Percentiles rank a stretch among this genome's conserved stretches.
phyloP scores from a whole-genome alignment of 805 yeast species.

The Hyphopichia homilentoma region DNA sequence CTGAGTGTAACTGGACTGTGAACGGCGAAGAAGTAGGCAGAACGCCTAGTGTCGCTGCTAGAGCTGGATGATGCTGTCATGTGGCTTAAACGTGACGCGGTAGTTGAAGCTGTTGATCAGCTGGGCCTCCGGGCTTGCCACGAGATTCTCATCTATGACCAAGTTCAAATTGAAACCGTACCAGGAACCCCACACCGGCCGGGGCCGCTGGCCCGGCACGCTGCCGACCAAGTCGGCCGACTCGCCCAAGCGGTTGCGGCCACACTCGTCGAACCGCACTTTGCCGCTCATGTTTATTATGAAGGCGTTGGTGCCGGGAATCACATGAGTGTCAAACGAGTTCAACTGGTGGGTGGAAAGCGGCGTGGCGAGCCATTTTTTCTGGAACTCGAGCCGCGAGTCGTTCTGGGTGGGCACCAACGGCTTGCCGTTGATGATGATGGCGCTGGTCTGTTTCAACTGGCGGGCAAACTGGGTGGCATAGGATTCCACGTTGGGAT shows the following conservation, averaged over 20 bases:
- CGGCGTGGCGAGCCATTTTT: constrained; percentile 56
- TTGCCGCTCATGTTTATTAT: constrained; percentile 54
- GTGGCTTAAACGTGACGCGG: constrained; percentile 62
- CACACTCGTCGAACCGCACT: constrained; percentile 74
- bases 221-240: constrained; percentile 48
- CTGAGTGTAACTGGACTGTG: too few relatives aligned
- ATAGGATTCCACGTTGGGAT: constrained; percentile 34
- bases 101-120: constrained; percentile 60
- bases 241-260: constrained; percentile 62
- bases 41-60: too few relatives aligned
- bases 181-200: constrained; percentile 67
- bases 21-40: too few relatives aligned
- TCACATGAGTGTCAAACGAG: constrained; percentile 62
- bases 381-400: constrained; percentile 49
- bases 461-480: constrained; percentile 49
- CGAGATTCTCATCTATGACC: constrained; percentile 52
- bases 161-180: constrained; percentile 61
- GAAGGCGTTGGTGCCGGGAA: constrained; percentile 59
- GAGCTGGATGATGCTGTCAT: constrained; percentile 38
- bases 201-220: constrained; percentile 13
- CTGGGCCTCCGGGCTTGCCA: constrained; percentile 36
- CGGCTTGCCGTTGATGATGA: constrained; percentile 59
- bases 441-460: constrained; percentile 47
- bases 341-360: constrained; percentile 58
- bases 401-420: constrained; percentile 22